Percentiles rank a stretch among this genome's conserved stretches.
These are phyloP conservation scores for Coemansia sp. DNA, from an alignment of 192 early-diverging fungal genomes.

Conservation along the genomic window DNA sequence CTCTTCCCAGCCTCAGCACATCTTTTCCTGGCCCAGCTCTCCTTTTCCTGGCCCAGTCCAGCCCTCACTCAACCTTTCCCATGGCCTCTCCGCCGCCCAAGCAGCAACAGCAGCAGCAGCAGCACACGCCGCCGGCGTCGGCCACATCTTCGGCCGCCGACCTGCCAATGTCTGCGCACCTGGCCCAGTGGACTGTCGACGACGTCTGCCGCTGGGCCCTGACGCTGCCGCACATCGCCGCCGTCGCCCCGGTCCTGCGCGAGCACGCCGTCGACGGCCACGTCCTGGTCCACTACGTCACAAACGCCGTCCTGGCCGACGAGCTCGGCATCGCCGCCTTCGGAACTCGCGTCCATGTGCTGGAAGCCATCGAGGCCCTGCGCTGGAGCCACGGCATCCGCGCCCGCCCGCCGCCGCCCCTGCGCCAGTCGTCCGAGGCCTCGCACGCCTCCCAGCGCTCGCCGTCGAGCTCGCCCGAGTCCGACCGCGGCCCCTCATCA, in stretches of 20 bases:
- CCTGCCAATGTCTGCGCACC: conserved; percentile 10
- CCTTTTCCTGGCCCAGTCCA: neutral
- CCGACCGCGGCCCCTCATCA: conserved; percentile 18
- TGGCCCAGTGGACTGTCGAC: conserved; percentile 37
- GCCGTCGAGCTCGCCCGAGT: conserved; percentile 19
- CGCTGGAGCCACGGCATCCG: conserved; percentile 36
- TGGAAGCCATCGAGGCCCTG: conserved; percentile 51
- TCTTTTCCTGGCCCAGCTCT: neutral
- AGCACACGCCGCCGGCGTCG: conserved; percentile 12
- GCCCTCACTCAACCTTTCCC: neutral
- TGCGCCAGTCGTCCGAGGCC: conserved; percentile 10
- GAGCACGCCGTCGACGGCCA: conserved; percentile 52
- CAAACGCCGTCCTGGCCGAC: conserved; percentile 47
- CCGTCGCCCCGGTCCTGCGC: conserved; percentile 25
- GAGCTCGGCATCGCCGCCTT: conserved; percentile 51
- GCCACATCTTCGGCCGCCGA: conserved; percentile 3
- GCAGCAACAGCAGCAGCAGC: neutral
- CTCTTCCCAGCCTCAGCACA: conserved; percentile 1
- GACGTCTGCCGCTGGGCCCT: conserved; percentile 44
- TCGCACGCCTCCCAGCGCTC: conserved; percentile 7
- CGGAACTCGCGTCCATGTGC: conserved; percentile 48
- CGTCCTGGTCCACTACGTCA: conserved; percentile 48
- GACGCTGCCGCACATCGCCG: conserved; percentile 20
- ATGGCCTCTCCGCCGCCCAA: conserved; percentile 4
- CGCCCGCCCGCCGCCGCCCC: conserved; percentile 14